Conservation (phyloP, 495 filamentous ascomycete genomes). For the Trichoderma parareesei region DNA sequence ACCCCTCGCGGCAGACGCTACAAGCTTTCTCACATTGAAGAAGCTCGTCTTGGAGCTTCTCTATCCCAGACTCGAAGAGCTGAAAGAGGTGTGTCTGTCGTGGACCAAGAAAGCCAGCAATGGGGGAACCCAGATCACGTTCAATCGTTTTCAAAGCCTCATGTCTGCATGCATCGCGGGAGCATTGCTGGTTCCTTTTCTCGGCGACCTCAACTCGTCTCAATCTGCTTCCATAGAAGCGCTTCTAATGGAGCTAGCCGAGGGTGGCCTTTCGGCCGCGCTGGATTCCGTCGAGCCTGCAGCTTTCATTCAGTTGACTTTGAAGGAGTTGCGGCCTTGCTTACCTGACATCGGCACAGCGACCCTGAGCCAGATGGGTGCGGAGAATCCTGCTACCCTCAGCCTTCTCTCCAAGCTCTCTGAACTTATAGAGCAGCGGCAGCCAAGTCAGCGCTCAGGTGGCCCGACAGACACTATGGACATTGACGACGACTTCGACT, state of each 20-base stretch:
- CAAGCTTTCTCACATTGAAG: slow-evolving; percentile 33
- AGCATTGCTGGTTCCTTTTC: slow-evolving; percentile 33
- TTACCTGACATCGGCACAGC: slow-evolving; percentile 27
- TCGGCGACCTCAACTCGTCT: slow-evolving; percentile 30
- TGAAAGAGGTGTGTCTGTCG: slow-evolving; percentile 27
- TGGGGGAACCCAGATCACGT: slow-evolving; percentile 30
- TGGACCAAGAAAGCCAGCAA: slow-evolving; percentile 39
- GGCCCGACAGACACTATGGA: slow-evolving; percentile 60
- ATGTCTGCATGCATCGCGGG: slow-evolving; percentile 37
- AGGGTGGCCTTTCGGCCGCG: slow-evolving; percentile 26
- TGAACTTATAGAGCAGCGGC: slow-evolving; percentile 36
- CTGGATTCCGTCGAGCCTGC: slow-evolving; percentile 28
- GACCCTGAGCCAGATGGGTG: slow-evolving; percentile 23
- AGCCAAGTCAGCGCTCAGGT: slow-evolving; percentile 18
- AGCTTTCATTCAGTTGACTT: slow-evolving; percentile 27
- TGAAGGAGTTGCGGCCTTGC: slow-evolving; percentile 27
- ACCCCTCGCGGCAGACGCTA: slow-evolving; percentile 22
- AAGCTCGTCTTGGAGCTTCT: slow-evolving; percentile 43
- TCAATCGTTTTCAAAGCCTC: slow-evolving; percentile 38
- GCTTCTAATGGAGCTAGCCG: slow-evolving; percentile 24
- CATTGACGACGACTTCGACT: slow-evolving; percentile 62
- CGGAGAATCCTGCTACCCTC: slow-evolving; percentile 26
- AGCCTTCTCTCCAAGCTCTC: slow-evolving; percentile 35
- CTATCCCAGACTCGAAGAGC: slow-evolving; percentile 37
- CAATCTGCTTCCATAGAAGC: slow-evolving; percentile 34